phyloP scores from a whole-genome alignment of 306 rosid species.

The Alnus rubra region DNA sequence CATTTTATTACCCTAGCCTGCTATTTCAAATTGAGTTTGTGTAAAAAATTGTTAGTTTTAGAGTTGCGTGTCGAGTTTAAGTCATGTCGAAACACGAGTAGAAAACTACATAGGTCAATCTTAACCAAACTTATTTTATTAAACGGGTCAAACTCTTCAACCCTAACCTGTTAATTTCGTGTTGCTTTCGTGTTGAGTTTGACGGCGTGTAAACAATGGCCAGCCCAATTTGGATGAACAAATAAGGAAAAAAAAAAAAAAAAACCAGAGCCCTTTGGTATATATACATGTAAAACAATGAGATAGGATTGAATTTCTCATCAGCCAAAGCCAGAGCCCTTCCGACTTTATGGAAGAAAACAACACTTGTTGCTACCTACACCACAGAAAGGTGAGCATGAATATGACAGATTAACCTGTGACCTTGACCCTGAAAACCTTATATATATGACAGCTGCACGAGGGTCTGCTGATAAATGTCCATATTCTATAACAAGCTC shows the following conservation, averaged over 20 bases:
- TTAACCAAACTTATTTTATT: too few species aligned
- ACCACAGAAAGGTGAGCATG: not conserved
- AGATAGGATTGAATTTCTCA: conserved; percentile 10
- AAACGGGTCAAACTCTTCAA: too few species aligned
- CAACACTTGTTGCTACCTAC: conserved; percentile 19
- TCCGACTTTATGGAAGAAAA: conserved; percentile 30
- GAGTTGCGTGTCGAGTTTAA: too few species aligned
- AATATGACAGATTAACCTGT: conserved; percentile 30
- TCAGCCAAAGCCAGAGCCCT: conserved; percentile 12
- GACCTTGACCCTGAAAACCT: conserved; percentile 37
- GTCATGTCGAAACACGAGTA: too few species aligned
- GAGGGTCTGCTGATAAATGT: conserved; percentile 42
- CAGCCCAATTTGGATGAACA: not conserved
- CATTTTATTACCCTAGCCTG: too few species aligned
- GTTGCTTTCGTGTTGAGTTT: too few species aligned
- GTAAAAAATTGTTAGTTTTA: too few species aligned
- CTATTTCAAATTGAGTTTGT: too few species aligned
- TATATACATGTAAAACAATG: not conserved
- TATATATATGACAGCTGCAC: conserved; percentile 43
- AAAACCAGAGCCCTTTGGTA: not conserved
- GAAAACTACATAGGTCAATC: too few species aligned
- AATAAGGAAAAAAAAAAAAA: not conserved
- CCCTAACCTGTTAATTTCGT: too few species aligned
- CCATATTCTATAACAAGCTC: conserved; percentile 31
- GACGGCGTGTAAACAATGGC: too few species aligned